Base-by-base conservation (phyloP, 176 grass and related monocot species). In the Bolboschoenus planiculmis region DNA sequence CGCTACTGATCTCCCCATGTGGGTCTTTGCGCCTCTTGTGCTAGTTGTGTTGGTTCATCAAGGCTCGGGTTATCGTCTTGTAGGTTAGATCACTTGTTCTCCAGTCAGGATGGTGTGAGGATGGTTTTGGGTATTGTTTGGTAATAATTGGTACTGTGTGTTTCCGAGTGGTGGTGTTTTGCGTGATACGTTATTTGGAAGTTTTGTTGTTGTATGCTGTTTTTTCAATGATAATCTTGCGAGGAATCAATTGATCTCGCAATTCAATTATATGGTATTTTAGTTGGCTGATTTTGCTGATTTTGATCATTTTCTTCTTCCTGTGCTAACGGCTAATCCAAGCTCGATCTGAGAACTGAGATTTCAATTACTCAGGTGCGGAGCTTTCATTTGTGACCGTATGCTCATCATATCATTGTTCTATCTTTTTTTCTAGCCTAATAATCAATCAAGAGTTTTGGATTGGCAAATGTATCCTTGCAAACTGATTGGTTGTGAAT, bases 1-100 rank as follows among this genome's bases (percentile, higher is more conserved):
- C 90, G 96, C 80, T 99, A 99, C 83, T 99, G 89, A 81, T 57
- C 29, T 9, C 47, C 24, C 59, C 68, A 84, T 21, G 56, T 7
- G 1, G 34, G 34, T 42, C 23, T 30, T 53, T 50, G 50, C 16
- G 54, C 78, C 34, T 58, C n/a, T 13, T 43, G n/a, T 37, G 33
- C 15, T 40, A 42, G 54, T 58, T 33, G 37, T 65, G 29, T 82
- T 82, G 58, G 37, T 29, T 27, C 7, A 4, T 40, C 21, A 58
- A 30, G 58, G 58, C 56, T 76, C 31, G 42, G 26, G 37, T 66
- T 66, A 2, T 78, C 27, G 24, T 23, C 33, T 34, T 56, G 76
- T 81, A 82, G 80, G 60, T 66, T 82, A 62, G 80, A 46, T 82
- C 33, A 37, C 24, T 30, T 82, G 54, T 48, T 59, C 15, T 78